Conservation (phyloP, 2,329 filamentous ascomycete species). For the Xylaria sp. region DNA sequence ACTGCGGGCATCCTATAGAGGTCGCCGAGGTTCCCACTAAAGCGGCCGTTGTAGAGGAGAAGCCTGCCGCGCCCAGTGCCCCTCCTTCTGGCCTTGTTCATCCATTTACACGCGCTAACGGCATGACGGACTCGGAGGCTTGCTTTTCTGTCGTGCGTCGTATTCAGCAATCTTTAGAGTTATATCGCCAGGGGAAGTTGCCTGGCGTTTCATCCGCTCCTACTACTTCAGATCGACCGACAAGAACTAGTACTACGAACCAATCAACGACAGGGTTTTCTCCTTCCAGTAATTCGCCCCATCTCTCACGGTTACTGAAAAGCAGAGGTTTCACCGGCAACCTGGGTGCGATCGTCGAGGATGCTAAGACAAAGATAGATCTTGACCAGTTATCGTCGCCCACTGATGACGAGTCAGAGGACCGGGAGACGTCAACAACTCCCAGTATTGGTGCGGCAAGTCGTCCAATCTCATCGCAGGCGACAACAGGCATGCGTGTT, state of each 20-base stretch:
- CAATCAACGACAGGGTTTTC: conserved; percentile 56
- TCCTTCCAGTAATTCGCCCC: conserved; percentile 69
- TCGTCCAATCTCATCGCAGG: conserved; percentile 53
- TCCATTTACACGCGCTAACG: conserved; percentile 68
- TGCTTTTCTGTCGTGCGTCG: conserved; percentile 62
- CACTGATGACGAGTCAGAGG: conserved; percentile 65
- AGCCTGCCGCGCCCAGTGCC: conserved; percentile 42
- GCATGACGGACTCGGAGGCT: conserved; percentile 63
- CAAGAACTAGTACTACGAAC: conserved; percentile 42
- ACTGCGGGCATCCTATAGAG: conserved; percentile 86
- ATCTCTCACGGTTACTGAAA: conserved; percentile 74
- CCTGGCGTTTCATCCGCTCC: conserved; percentile 61
- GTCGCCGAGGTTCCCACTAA: conserved; percentile 58
- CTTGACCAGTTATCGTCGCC: conserved; percentile 61
- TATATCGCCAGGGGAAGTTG: conserved; percentile 64
- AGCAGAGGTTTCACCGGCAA: conserved; percentile 70
- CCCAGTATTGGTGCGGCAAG: conserved; percentile 53
- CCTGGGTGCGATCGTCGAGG: conserved; percentile 66
- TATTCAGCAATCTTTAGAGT: conserved; percentile 64
- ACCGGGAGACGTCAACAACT: conserved; percentile 58
- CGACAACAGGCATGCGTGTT: conserved; percentile 60
- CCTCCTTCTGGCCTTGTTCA: conserved; percentile 66
- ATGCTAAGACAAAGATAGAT: conserved; percentile 66
- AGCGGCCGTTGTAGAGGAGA: conserved; percentile 60
- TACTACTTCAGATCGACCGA: conserved; percentile 41